These are phyloP conservation scores for Debaryomycetaceae sp. DNA, from an alignment of 1,139 yeast species.

Conservation along the genomic window DNA sequence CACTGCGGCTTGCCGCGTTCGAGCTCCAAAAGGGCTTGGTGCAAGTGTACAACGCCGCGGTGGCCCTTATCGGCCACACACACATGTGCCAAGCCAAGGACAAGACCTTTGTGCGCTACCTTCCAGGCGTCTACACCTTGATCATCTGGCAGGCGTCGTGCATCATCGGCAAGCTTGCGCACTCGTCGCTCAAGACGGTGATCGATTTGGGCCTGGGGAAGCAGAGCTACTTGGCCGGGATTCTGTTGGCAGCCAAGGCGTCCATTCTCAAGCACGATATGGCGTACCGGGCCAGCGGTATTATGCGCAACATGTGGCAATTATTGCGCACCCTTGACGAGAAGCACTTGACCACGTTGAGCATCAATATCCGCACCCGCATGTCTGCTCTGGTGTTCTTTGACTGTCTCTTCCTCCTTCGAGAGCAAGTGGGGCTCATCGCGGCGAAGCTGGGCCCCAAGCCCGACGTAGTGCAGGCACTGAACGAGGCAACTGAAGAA, in stretches of 20 bases:
- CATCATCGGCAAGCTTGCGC: conserved; percentile 71
- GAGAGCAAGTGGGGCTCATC: conserved; percentile 85
- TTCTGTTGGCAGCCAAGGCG: conserved; percentile 67
- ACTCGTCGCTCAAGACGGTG: conserved; percentile 63
- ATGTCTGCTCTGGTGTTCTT: conserved; percentile 92
- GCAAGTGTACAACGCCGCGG: conserved; percentile 73
- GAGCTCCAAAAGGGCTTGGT: conserved; percentile 75
- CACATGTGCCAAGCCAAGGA: conserved; percentile 56
- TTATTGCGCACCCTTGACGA: conserved; percentile 59
- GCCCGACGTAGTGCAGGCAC: conserved; percentile 12
- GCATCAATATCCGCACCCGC: conserved; percentile 67
- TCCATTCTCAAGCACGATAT: conserved; percentile 88
- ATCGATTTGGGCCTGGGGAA: conserved; percentile 73
- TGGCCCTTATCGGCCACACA: conserved; percentile 65
- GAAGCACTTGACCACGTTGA: conserved; percentile 29
- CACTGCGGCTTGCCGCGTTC: conserved; percentile 46
- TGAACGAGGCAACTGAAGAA: conserved; percentile 8
- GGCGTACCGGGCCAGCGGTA: conserved; percentile 88
- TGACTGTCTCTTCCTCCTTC: conserved; percentile 77
- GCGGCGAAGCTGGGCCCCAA: conserved; percentile 22
- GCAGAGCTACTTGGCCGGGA: conserved; percentile 65
- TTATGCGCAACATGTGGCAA: conserved; percentile 93
- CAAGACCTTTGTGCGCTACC: conserved; percentile 61
- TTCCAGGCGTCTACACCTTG: conserved; percentile 79
- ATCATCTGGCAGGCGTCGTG: conserved; percentile 91